phyloP scores from a whole-genome alignment of 2,329 filamentous ascomycete genomes.

The Raffaelea ambrosiae region DNA sequence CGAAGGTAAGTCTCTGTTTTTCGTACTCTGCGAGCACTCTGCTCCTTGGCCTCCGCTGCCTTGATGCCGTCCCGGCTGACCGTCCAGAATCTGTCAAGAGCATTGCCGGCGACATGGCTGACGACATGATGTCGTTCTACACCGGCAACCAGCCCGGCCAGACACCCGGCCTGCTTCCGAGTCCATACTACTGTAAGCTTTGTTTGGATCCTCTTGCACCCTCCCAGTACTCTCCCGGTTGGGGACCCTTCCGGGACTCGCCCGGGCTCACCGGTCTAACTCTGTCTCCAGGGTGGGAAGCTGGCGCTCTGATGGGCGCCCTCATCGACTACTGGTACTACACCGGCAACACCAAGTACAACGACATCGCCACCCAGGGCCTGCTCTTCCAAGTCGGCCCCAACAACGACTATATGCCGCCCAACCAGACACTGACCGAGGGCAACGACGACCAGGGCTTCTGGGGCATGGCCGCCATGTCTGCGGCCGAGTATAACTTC shows the following conservation, averaged over 20 bases:
- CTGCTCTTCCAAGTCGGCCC: constrained; percentile 20
- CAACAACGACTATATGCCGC: constrained; percentile 18
- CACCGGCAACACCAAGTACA: constrained; percentile 52
- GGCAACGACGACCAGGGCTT: constrained; percentile 58
- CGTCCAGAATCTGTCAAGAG: constrained; percentile 37
- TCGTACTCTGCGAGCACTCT: background rate
- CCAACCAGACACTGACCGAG: constrained; percentile 21
- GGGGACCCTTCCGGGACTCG: too few relatives aligned
- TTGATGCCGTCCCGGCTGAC: background rate
- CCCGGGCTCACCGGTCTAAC: background rate
- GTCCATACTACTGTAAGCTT: constrained; percentile 12
- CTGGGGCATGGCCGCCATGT: constrained; percentile 53
- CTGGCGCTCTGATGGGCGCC: constrained; percentile 60
- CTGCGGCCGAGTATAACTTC: constrained; percentile 45
- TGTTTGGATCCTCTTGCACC: background rate
- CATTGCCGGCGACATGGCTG: constrained; percentile 38
- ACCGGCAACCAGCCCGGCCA: constrained; percentile 39
- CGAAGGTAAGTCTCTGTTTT: background rate
- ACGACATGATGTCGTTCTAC: constrained; percentile 38
- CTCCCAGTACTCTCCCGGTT: too few relatives aligned
- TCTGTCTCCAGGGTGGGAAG: constrained; percentile 53
- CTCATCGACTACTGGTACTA: constrained; percentile 70
- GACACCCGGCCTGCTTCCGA: constrained; percentile 36
- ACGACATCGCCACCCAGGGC: constrained; percentile 50
- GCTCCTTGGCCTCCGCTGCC: background rate